phyloP scores from a whole-genome alignment of 768 basidiomycete species.

The Melanogaster broomeanus region DNA sequence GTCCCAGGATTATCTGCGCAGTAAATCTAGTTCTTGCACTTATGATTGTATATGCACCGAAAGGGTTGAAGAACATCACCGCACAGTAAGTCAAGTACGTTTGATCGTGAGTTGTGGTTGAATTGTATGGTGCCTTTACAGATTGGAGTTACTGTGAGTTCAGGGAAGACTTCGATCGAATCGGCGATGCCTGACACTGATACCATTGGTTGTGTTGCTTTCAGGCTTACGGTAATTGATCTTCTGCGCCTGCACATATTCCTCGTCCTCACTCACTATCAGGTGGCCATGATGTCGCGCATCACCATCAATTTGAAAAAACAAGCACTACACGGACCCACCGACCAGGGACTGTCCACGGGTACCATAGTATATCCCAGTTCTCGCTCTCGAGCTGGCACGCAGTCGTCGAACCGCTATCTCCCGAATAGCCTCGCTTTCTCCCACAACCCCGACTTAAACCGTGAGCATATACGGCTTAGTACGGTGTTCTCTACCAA shows the following conservation, averaged over 20 bases:
- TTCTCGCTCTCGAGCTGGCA: not conserved
- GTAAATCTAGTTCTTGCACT: conserved; percentile 40
- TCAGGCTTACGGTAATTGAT: conserved; percentile 14
- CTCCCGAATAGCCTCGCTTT: not conserved
- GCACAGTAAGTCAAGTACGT: conserved; percentile 27
- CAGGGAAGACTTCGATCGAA: not conserved
- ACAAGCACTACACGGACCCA: conserved; percentile 9
- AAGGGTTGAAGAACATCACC: conserved; percentile 36
- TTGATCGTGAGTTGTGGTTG: not conserved
- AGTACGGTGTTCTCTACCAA: conserved; percentile 1
- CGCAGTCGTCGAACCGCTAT: not conserved
- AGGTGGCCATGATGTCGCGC: conserved; percentile 69
- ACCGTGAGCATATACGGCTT: not conserved
- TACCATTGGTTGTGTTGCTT: conserved; percentile 34
- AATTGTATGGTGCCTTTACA: conserved; percentile 4
- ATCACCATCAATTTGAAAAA: conserved; percentile 64
- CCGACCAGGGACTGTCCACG: not conserved
- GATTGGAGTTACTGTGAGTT: conserved; percentile 43
- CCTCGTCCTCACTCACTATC: conserved; percentile 3
- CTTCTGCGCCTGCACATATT: not conserved
- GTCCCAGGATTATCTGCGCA: conserved; percentile 38
- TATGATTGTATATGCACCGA: conserved; percentile 36
- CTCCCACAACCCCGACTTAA: not conserved
- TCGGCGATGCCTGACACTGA: conserved; percentile 25
- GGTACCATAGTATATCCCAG: not conserved